These are phyloP conservation scores for Calocybe indica DNA, from an alignment of 768 basidiomycete genomes.

Conservation along the genomic window DNA sequence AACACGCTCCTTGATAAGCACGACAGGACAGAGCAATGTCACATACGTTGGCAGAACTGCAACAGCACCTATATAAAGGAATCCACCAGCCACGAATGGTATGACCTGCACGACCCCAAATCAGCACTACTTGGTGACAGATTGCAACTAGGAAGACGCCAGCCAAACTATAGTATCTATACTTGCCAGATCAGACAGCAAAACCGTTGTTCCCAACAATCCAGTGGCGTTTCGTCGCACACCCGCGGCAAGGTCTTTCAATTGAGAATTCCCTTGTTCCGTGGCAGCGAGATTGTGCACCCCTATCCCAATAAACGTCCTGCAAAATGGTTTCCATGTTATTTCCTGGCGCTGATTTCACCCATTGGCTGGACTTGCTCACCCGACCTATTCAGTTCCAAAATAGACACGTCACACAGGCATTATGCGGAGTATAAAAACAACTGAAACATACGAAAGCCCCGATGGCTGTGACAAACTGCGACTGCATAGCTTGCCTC, in stretches of 20 bases:
- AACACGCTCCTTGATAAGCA: neutral
- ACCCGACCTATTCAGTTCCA: constrained; percentile 33
- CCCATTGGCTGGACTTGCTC: constrained; percentile 9
- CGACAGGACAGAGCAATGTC: neutral
- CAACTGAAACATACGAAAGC: constrained; percentile 67
- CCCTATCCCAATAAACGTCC: constrained; percentile 84
- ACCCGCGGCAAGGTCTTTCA: constrained; percentile 66
- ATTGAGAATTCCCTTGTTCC: constrained; percentile 34
- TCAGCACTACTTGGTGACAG: constrained; percentile 4
- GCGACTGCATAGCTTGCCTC: constrained; percentile 87
- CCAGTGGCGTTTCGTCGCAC: constrained; percentile 73
- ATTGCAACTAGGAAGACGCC: constrained; percentile 4
- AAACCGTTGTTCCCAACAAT: constrained; percentile 77
- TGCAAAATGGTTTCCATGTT: constrained; percentile 15
- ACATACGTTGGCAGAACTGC: constrained; percentile 85
- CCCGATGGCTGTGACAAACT: constrained; percentile 87
- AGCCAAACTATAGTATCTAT: constrained; percentile 3
- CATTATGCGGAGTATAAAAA: constrained; percentile 14
- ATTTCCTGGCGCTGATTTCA: too few relatives aligned
- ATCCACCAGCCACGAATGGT: constrained; percentile 86
- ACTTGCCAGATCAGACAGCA: constrained; percentile 75
- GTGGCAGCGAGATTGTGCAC: constrained; percentile 61
- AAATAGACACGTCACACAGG: constrained; percentile 4
- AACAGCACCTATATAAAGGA: constrained; percentile 90
- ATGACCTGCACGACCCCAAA: constrained; percentile 52